Percentiles rank a stretch among this genome's conserved stretches.
These are phyloP conservation scores for Basipetospora sp. DNA, from an alignment of 2,329 filamentous ascomycete species.

Conservation along the genomic window DNA sequence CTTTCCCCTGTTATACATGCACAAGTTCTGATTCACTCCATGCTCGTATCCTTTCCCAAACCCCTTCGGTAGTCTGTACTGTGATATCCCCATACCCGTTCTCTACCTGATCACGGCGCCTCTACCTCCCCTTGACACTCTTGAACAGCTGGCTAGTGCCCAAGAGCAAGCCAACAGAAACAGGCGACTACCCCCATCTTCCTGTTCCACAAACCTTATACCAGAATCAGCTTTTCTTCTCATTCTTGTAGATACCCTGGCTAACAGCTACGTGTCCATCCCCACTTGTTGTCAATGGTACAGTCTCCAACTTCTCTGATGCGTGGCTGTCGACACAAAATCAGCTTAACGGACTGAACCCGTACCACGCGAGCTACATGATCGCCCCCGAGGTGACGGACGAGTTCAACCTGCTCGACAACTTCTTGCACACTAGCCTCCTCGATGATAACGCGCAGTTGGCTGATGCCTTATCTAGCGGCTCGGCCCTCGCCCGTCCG, in stretches of 20 bases:
- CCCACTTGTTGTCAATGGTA: too few species aligned
- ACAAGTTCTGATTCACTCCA: slow-evolving; percentile 1
- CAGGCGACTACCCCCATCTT: too few species aligned
- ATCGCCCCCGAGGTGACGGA: slow-evolving; percentile 83
- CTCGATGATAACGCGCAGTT: slow-evolving; percentile 68
- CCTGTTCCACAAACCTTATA: too few species aligned
- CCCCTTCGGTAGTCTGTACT: slow-evolving; percentile 11
- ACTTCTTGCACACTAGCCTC: slow-evolving; percentile 84
- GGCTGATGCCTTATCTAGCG: slow-evolving; percentile 33
- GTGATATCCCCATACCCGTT: too few species aligned
- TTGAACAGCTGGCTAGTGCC: too few species aligned
- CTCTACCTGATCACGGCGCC: too few species aligned
- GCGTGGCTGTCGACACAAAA: slow-evolving; percentile 69
- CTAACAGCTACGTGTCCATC: too few species aligned
- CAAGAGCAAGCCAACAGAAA: too few species aligned
- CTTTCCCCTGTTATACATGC: too few species aligned
- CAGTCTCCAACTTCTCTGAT: slow-evolving; percentile 67
- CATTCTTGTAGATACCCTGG: too few species aligned
- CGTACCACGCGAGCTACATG: slow-evolving; percentile 86
- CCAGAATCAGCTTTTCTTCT: too few species aligned
- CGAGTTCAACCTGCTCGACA: slow-evolving; percentile 92
- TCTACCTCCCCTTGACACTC: too few species aligned
- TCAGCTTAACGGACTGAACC: slow-evolving; percentile 87
- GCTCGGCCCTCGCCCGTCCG: slow-evolving; percentile 17
- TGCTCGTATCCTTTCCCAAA: background rate